Conservation (phyloP, 495 filamentous ascomycete species). For the Pseudoneurospora amorphoporcata region DNA sequence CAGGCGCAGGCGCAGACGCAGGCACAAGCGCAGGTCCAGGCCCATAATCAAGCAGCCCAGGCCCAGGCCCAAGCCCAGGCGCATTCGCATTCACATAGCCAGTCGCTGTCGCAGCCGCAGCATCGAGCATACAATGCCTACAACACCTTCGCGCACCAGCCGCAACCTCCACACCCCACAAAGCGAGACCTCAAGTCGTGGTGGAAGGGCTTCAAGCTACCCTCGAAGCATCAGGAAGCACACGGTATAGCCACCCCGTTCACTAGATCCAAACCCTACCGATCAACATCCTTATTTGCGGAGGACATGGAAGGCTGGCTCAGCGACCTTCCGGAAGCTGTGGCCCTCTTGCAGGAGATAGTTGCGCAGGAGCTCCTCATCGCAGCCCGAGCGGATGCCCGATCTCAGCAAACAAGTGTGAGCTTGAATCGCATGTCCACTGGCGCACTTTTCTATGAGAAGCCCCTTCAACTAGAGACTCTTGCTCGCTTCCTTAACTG, state of each 20-base stretch:
- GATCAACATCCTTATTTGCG: slow-evolving; percentile 7
- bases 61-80: background rate
- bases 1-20: slow-evolving; percentile 3
- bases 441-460: background rate
- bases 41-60: background rate
- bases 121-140: background rate
- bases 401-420: slow-evolving; percentile 22
- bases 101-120: slow-evolving; percentile 3
- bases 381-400: slow-evolving; percentile 1
- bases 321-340: slow-evolving; percentile 8
- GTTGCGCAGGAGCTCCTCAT: slow-evolving; percentile 5
- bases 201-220: slow-evolving; percentile 83
- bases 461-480: slow-evolving; percentile 9
- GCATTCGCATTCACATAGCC: slow-evolving; percentile 2
- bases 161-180: slow-evolving; percentile 35
- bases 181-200: slow-evolving; percentile 78
- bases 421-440: slow-evolving; percentile 13
- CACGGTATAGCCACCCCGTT: slow-evolving; percentile 50
- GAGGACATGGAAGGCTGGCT: slow-evolving; percentile 14
- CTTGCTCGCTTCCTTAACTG: slow-evolving; percentile 13
- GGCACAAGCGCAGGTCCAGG: background rate
- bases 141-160: slow-evolving; percentile 4
- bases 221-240: slow-evolving; percentile 61
- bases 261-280: slow-evolving; percentile 7
- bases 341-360: slow-evolving; percentile 8